Conservation (phyloP, 305 asterid genomes). For the Ajuga reptans region DNA sequence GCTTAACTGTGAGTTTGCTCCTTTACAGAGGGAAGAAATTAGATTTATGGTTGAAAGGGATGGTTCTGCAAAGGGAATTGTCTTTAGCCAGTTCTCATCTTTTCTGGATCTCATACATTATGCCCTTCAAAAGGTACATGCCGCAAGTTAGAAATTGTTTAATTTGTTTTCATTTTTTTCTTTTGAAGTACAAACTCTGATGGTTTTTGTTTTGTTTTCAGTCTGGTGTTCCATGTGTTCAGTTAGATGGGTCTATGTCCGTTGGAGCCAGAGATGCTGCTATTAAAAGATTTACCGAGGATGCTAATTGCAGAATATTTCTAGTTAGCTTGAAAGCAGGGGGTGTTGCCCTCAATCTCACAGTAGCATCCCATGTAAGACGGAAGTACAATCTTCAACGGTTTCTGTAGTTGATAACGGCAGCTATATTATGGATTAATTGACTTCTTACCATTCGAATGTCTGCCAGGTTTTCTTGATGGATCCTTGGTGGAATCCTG, state of each 20-base stretch:
- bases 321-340: conserved; percentile 95
- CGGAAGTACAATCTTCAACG: background rate
- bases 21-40: conserved; percentile 79
- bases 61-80: conserved; percentile 92
- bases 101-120: conserved; percentile 87
- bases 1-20: conserved; percentile 22
- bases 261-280: conserved; percentile 78
- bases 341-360: conserved; percentile 92
- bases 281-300: conserved; percentile 60
- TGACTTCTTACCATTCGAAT: background rate
- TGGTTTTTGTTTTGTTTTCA: conserved; percentile 31
- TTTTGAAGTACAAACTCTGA: background rate
- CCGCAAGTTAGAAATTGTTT: background rate
- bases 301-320: conserved; percentile 75
- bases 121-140: conserved; percentile 61
- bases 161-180: background rate
- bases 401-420: background rate
- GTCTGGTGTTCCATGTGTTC: conserved; percentile 75
- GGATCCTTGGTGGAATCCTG: conserved; percentile 99
- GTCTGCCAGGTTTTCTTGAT: conserved; percentile 69
- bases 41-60: conserved; percentile 88
- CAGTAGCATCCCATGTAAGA: conserved; percentile 80
- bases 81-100: conserved; percentile 90
- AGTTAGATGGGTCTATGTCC: conserved; percentile 80
- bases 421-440: background rate